phyloP scores from a whole-genome alignment of 345 rosid species.

The Eucalyptus brandiana region DNA sequence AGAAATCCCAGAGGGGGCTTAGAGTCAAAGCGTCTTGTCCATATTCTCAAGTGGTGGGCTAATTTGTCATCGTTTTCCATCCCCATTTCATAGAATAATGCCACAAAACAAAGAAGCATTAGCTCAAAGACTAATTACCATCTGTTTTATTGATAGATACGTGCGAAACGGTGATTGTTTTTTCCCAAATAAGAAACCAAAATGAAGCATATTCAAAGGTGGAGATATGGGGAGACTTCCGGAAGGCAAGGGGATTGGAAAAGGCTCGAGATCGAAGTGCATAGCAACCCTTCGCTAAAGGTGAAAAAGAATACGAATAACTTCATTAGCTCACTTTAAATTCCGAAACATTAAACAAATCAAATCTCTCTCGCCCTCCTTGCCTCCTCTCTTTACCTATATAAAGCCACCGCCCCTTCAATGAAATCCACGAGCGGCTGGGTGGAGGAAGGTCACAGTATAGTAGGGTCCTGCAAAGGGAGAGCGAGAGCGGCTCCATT shows the following conservation, averaged over 20 bases:
- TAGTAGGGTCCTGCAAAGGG: background rate
- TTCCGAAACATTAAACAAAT: background rate
- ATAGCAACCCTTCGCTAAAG: background rate
- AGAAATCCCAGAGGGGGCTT: background rate
- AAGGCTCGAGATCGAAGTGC: background rate
- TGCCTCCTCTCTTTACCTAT: constrained; percentile 13
- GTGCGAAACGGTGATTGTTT: background rate
- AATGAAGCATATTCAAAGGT: background rate
- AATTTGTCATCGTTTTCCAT: background rate
- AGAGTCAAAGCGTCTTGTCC: background rate
- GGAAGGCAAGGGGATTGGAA: background rate
- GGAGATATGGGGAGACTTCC: background rate
- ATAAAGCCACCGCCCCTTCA: constrained; percentile 6
- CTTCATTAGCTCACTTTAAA: background rate
- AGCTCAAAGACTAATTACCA: background rate
- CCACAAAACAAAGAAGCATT: background rate
- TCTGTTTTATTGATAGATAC: background rate
- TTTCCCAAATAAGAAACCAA: background rate
- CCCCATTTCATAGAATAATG: background rate
- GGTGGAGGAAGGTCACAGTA: background rate
- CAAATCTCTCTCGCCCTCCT: background rate
- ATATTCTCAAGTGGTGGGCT: background rate
- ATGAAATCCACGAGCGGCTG: background rate
- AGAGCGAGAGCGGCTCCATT: background rate
- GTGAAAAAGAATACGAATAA: background rate